Base-by-base conservation (phyloP, 768 basidiomycete genomes). In the Tulasnella sp. region DNA sequence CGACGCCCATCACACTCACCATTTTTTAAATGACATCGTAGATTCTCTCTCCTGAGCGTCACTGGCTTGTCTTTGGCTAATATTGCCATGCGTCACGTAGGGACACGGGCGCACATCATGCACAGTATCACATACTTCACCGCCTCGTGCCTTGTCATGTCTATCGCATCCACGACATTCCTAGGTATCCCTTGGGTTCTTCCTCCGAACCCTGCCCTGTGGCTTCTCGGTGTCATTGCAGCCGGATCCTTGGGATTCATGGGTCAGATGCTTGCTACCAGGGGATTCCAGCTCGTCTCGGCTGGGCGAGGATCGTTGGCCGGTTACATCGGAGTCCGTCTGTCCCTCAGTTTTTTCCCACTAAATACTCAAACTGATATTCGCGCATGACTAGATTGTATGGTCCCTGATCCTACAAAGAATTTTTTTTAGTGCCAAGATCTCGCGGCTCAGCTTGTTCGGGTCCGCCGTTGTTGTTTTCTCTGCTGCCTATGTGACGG, bases 261-360 rank as follows among this genome's bases (percentile, higher is more conserved):
- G 19, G 58, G 47, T 8, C 58, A 59, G 34, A 32, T 51, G 26
- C 27, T 59, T 9, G 19, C 49, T 23, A 59, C 58, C 3, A 29
- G 27, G 29, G 58, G 45, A 19, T 51, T 59, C 23, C 58, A 51
- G 47, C 29, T 32, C 29, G 58, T 49, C 19, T 5, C 47, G 15
- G 58, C 58, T 51, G 58, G 58, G 23, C 49, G 58, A 29, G 58
- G 58, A 17, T 49, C 47, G 9, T 41, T 59, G 26, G 58, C 58
- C 3, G 15, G 48, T 13, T 59, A 59, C 38, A 8, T 50, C 23
- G 1, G 19, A 19, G 58, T 59, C 32, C 34, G 58, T 51, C 11
- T 52, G 17, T 23, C 27, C 17, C 29, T 3, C n/a, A n/a, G n/a
- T n/a, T n/a, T 0, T 11, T 23, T 32, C 24, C 26, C 48, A 26